Evolutionary conservation across 805 yeast species (phyloP).

Genomic region (Barnettozyma pratensis): DNA sequence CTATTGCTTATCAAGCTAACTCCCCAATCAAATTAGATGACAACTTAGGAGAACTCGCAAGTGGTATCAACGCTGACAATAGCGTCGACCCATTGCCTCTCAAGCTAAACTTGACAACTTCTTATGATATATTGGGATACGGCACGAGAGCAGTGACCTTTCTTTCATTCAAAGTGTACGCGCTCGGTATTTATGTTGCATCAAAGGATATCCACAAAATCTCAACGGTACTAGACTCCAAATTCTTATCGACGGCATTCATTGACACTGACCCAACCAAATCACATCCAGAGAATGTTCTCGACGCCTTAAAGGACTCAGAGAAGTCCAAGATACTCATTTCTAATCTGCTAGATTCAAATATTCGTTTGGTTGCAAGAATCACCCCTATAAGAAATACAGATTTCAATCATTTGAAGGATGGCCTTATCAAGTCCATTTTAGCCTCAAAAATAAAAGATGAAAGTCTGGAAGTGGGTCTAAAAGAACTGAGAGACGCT

Average conservation of each 20-base stretch:
- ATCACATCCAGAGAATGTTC: constrained; percentile 37
- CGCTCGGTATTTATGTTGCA: constrained; percentile 76
- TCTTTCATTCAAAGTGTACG: constrained; percentile 77
- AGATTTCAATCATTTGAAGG: constrained; percentile 83
- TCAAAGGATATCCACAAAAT: constrained; percentile 44
- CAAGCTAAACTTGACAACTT: constrained; percentile 25
- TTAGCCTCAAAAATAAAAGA: constrained; percentile 53
- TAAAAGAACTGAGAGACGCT: constrained; percentile 57
- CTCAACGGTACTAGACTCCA: constrained; percentile 38
- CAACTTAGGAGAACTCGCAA: constrained; percentile 6
- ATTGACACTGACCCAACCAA: constrained; percentile 29
- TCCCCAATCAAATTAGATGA: constrained; percentile 12
- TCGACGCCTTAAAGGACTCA: constrained; percentile 44
- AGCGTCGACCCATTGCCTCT: constrained; percentile 39
- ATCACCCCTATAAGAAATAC: constrained; percentile 88
- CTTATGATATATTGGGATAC: constrained; percentile 61
- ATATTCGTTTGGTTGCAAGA: constrained; percentile 62
- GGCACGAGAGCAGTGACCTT: constrained; percentile 87
- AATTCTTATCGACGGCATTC: constrained; percentile 32
- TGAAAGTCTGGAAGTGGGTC: constrained; percentile 50
- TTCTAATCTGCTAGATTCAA: constrained; percentile 49
- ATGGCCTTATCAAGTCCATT: constrained; percentile 81
- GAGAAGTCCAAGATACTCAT: constrained; percentile 48
- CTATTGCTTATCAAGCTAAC: not conserved
- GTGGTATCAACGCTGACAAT: constrained; percentile 41